Evolutionary conservation across 495 filamentous ascomycete genomes (phyloP).

Genomic region (Cladorrhinum samala): DNA sequence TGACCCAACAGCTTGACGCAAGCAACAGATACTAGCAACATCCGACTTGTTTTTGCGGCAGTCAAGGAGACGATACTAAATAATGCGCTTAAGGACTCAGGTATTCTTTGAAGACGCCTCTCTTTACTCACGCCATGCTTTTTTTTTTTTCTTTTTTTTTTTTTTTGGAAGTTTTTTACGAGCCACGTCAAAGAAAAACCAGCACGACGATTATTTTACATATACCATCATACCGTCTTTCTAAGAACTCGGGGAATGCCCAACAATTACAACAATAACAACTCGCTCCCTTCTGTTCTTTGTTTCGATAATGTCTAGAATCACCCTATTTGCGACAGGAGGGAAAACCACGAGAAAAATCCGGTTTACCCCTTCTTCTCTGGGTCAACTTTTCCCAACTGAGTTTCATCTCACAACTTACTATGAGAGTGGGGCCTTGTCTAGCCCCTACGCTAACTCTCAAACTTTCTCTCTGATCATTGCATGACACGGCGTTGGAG

Average conservation of each 20-base stretch:
- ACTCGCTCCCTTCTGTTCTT: neutral
- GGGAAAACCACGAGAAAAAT: neutral
- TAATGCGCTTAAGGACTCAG: conserved; percentile 95
- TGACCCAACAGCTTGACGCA: conserved; percentile 70
- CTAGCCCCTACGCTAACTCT: neutral
- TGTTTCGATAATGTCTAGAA: conserved; percentile 20
- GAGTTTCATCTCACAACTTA: too few species aligned
- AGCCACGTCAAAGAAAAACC: neutral
- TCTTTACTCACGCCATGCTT: neutral
- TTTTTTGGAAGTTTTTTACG: too few species aligned
- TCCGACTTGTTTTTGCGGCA: conserved; percentile 93
- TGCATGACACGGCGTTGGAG: conserved; percentile 28
- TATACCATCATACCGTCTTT: neutral
- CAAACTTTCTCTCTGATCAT: neutral
- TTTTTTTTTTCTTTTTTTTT: neutral
- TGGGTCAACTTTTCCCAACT: too few species aligned
- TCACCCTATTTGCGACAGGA: neutral
- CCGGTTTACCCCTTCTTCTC: too few species aligned
- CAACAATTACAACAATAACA: neutral
- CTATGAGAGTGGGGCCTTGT: too few species aligned
- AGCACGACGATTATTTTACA: neutral
- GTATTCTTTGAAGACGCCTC: conserved; percentile 70
- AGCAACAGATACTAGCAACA: conserved; percentile 97
- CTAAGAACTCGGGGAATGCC: neutral
- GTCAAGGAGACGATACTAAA: conserved; percentile 99